Evolutionary conservation across 176 grass and related monocot genomes (phyloP).

Genomic region (Microstegium vimineum): DNA sequence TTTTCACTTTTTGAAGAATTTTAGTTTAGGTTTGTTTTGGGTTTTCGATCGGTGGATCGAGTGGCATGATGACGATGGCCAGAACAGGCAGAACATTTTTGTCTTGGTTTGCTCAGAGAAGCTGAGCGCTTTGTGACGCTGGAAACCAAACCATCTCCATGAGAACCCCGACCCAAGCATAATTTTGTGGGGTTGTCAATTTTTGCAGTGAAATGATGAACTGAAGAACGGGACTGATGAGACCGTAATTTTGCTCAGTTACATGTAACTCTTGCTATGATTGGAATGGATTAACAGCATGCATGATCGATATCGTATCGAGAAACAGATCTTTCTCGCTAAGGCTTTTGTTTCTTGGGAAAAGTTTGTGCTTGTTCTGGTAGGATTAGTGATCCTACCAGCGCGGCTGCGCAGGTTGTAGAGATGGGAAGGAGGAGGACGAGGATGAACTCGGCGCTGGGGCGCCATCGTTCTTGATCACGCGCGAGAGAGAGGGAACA

Average conservation of each 20-base stretch:
- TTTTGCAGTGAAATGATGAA: slow-evolving; percentile 24
- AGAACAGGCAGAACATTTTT: slow-evolving; percentile 33
- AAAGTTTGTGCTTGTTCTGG: slow-evolving; percentile 41
- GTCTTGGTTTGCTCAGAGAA: slow-evolving; percentile 22
- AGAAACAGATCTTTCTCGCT: slow-evolving; percentile 14
- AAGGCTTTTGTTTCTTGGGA: slow-evolving; percentile 32
- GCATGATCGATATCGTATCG: neutral
- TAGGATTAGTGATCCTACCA: too few species aligned
- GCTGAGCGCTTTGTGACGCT: neutral
- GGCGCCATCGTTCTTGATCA: too few species aligned
- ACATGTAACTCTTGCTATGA: slow-evolving; percentile 9
- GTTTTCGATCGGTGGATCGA: neutral
- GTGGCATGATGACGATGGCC: neutral
- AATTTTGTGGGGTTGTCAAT: slow-evolving; percentile 22
- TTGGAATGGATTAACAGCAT: neutral
- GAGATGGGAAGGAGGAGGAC: too few species aligned
- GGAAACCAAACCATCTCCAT: slow-evolving; percentile 6
- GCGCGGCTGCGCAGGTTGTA: too few species aligned
- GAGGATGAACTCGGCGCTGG: too few species aligned
- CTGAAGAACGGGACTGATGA: neutral
- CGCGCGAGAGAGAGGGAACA: too few species aligned
- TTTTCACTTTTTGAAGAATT: slow-evolving; percentile 8
- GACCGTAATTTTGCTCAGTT: neutral
- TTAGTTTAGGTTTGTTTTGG: slow-evolving; percentile 21
- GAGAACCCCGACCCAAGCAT: slow-evolving; percentile 17